Base-by-base conservation (phyloP, 331 rosid genomes). In the Quercus phellos region DNA sequence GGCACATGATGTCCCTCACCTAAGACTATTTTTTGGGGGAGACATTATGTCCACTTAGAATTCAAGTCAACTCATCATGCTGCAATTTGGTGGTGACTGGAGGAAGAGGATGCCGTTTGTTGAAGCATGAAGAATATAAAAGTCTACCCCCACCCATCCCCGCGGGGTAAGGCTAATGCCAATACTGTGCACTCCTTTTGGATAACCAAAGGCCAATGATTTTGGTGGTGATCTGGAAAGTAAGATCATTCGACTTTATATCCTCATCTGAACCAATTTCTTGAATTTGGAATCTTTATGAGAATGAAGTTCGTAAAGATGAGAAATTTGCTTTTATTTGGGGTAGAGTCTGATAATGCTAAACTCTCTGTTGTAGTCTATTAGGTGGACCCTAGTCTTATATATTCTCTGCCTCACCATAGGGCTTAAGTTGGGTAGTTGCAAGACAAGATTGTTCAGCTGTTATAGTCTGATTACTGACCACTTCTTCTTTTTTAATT, bases 341-440 rank as follows among this genome's bases (percentile, higher is more conserved):
- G 26, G 26, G 51, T 9, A 21, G 29, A 14, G 13, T 76, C 9
- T 11, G 70, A 24, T 69, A 32, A 82, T 73, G 54, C 68, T 42
- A 58, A 66, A 29, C 43, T 73, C 59, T 73, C 24, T 63, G 46
- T 82, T 18, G 18, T 73, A 64, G 22, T 21, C 75, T 53, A 38
- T 43, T 18, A 29, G 21, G 16, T 53, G 50, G 32, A 58, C 53
- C 61, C 42, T 26, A 35, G 5, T 19, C 5, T 18, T 17, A 43
- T 46, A 51, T 42, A 55, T 46, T 73, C 29, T 24, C 29, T 30
- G 35, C 38, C 71, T 14, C 26, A 18, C 26, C 51, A 5, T 18
- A 63, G 6, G 51, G 17, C 51, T 34, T 34, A 34, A 8, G 38
- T 66, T n/a, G 51, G 51, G 27, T 4, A 66, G 27, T 21, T 59